phyloP scores from a whole-genome alignment of 768 basidiomycete species.

The Suillus spraguei region DNA sequence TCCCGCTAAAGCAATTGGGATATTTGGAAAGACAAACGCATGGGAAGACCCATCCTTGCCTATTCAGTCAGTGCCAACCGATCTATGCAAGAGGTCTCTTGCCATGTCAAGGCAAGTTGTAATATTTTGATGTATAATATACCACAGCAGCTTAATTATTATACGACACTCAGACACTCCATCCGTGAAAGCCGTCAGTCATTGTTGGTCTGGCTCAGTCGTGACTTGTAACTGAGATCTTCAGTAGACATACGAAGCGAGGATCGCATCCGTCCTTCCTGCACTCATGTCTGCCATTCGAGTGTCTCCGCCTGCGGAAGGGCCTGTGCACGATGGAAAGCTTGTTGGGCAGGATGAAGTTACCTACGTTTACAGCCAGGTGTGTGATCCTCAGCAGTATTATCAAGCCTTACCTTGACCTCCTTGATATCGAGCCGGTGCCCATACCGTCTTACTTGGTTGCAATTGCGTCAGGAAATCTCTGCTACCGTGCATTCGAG shows the following conservation, averaged over 20 bases:
- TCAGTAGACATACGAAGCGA: constrained; percentile 79
- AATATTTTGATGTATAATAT: neutral
- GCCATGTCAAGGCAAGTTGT: constrained; percentile 69
- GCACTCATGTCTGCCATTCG: constrained; percentile 86
- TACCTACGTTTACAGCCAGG: constrained; percentile 79
- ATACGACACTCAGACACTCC: constrained; percentile 64
- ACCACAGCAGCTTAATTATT: no score
- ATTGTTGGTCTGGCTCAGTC: neutral
- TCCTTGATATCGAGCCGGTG: constrained; percentile 53
- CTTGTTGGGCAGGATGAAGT: constrained; percentile 73
- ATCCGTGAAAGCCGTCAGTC: constrained; percentile 76
- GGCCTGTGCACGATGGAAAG: constrained; percentile 73
- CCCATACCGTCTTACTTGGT: constrained; percentile 92
- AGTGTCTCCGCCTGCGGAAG: constrained; percentile 71
- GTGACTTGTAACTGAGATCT: constrained; percentile 1
- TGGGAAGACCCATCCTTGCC: constrained; percentile 79
- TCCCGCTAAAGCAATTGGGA: constrained; percentile 1
- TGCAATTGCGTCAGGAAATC: constrained; percentile 86
- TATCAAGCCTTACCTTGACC: neutral
- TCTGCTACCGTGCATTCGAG: constrained; percentile 71
- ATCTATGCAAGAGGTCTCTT: constrained; percentile 82
- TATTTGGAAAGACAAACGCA: constrained; percentile 68
- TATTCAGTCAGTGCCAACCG: constrained; percentile 94
- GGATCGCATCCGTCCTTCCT: constrained; percentile 76
- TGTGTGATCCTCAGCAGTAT: constrained; percentile 31